Evolutionary conservation across 805 yeast genomes (phyloP), one percentile per base, ranked within the genome.

Genomic region (Isabelozyma rhagii): DNA sequence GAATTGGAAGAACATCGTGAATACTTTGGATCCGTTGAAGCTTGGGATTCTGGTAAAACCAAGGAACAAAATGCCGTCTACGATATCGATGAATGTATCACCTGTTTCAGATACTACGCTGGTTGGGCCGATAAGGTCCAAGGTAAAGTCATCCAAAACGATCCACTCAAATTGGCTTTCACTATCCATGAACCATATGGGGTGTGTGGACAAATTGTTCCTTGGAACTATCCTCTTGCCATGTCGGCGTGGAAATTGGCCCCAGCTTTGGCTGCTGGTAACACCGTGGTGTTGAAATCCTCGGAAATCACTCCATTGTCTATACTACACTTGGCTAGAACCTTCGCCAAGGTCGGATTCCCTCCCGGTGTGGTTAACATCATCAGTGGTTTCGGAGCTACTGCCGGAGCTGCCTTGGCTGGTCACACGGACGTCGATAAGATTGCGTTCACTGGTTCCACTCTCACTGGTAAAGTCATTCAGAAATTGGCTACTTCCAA

Each of bases 241-340:
- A 85, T 86, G 90, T 83, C 87, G 13, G 77, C 87, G 21, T 87
- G 94, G 94, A 87, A 87, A 67, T 73, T 87, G 61, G 89, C 87
- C 27, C 93, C 93, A 18, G 94, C 96, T 8, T 69, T 87, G 55
- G 90, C 92, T 41, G 85, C 89, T 47, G 94, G 94, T 48, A 87
- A 88, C 67, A 77, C 82, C 11, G 79, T 85, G 43, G 82, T 87
- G 43, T 77, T 87, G 64, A 87, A 87, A 67, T 78, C 89, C 3
- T 84, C 90, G 49, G 94, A 88, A 68, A 71, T 83, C 56, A 86
- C 93, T 6, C 94, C 94, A 10, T 74, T 87, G 57, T 81, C 90
- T 25, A 72, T 85, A 55, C 77, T 87, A 55, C 72, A 77, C 56
- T 74, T 86, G 51, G 90, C 87, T 39, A 70, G 71, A 25, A 66